phyloP scores from a whole-genome alignment of 2,329 filamentous ascomycete genomes.

The Phyllosticta citribraziliensis region DNA sequence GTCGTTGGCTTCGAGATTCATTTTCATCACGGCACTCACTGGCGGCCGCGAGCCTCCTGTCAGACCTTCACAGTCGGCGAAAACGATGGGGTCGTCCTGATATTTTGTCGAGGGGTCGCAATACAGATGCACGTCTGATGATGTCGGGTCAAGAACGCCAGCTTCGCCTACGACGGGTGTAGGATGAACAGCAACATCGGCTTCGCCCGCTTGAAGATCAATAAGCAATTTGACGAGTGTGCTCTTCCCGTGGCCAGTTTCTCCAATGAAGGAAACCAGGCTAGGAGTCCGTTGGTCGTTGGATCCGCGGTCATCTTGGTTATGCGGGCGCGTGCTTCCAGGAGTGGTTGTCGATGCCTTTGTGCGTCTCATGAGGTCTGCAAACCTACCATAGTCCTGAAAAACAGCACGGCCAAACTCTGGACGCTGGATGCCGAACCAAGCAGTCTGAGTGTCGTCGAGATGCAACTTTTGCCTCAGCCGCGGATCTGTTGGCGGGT shows the following conservation, averaged over 20 bases:
- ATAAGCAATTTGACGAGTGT: slow-evolving; percentile 42
- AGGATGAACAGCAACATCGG: slow-evolving; percentile 15
- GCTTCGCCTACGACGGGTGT: slow-evolving; percentile 38
- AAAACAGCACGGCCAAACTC: slow-evolving; percentile 7
- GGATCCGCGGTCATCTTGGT: background rate
- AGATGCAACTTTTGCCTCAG: slow-evolving; percentile 13
- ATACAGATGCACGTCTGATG: slow-evolving; percentile 44
- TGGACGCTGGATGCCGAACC: slow-evolving; percentile 15
- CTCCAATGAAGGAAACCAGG: slow-evolving; percentile 36
- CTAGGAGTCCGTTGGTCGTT: slow-evolving; percentile 24
- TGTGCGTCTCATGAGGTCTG: slow-evolving; percentile 9
- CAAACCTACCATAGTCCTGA: slow-evolving; percentile 13
- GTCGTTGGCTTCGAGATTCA: background rate
- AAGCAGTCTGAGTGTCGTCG: slow-evolving; percentile 15
- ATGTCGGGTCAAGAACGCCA: slow-evolving; percentile 35
- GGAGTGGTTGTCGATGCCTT: slow-evolving; percentile 11
- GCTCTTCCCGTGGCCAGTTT: slow-evolving; percentile 41
- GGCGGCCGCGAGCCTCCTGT: slow-evolving; percentile 38
- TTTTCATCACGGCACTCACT: slow-evolving; percentile 14
- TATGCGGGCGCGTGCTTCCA: background rate
- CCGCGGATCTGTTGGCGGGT: slow-evolving; percentile 3
- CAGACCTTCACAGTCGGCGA: slow-evolving; percentile 45
- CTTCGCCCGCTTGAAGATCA: slow-evolving; percentile 17
- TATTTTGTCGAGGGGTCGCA: slow-evolving; percentile 35
- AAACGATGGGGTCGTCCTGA: slow-evolving; percentile 34